Conservation (phyloP, 768 basidiomycete genomes). For the Cyathus striatus region DNA sequence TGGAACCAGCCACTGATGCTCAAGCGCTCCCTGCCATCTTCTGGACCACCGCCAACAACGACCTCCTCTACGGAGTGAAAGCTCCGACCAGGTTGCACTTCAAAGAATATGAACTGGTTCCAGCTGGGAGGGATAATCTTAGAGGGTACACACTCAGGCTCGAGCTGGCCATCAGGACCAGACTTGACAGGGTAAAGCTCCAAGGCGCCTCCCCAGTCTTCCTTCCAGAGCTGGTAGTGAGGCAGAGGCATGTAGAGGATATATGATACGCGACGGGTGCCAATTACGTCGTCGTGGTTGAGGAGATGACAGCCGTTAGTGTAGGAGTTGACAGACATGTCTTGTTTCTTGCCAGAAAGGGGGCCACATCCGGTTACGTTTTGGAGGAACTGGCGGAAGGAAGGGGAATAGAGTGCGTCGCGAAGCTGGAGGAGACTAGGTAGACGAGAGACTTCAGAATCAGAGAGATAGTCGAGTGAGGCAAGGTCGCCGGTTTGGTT, state of each 20-base stretch:
- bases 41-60: conserved; percentile 65
- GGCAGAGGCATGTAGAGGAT: conserved; percentile 94
- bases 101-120: conserved; percentile 87
- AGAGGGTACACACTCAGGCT: conserved; percentile 60
- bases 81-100: conserved; percentile 92
- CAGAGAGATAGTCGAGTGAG: conserved; percentile 82
- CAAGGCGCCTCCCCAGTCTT: conserved; percentile 89
- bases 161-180: conserved; percentile 58
- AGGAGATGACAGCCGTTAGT: conserved; percentile 89
- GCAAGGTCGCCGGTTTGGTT: conserved; percentile 97
- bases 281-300: conserved; percentile 98
- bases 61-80: conserved; percentile 98
- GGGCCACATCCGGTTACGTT: conserved; percentile 90
- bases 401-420: conserved; percentile 83
- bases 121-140: conserved; percentile 75
- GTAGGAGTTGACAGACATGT: conserved; percentile 94
- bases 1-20: conserved; percentile 99
- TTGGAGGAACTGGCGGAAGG: conserved; percentile 80
- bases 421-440: conserved; percentile 78
- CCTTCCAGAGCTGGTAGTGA: conserved; percentile 70
- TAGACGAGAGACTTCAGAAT: conserved; percentile 72
- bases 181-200: conserved; percentile 81
- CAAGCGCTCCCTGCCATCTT: conserved; percentile 69
- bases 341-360: conserved; percentile 86
- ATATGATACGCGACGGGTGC: conserved; percentile 89